Evolutionary conservation across 2,329 filamentous ascomycete genomes (phyloP).

Genomic region (Paraconiothyrium brasiliense): DNA sequence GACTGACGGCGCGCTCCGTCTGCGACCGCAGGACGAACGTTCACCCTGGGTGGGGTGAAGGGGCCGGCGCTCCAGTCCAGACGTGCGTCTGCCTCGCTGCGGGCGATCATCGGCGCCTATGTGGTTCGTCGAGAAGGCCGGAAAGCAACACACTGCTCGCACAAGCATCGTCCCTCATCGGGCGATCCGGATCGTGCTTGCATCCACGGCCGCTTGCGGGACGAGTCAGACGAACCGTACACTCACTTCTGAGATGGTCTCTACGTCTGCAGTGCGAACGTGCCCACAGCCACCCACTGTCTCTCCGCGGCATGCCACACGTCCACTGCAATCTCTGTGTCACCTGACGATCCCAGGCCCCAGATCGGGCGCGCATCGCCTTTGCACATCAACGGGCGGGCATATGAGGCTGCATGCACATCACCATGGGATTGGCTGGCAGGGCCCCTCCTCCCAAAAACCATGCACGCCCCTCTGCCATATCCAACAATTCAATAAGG

Average conservation of each 20-base stretch:
- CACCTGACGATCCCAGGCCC: background rate
- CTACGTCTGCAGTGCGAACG: background rate
- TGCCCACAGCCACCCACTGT: background rate
- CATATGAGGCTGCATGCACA: slow-evolving; percentile 6
- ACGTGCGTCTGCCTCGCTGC: no score
- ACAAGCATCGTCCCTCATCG: background rate
- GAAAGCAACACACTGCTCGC: background rate
- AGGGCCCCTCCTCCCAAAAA: background rate
- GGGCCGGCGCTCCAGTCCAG: no score
- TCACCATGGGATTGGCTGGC: background rate
- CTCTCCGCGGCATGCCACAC: background rate
- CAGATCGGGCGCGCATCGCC: background rate
- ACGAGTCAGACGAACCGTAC: background rate
- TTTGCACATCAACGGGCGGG: slow-evolving; percentile 5
- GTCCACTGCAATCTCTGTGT: background rate
- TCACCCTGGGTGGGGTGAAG: background rate
- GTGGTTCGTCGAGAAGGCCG: background rate
- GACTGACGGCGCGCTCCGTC: slow-evolving; percentile 5
- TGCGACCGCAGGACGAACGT: slow-evolving; percentile 2
- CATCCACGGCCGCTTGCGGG: background rate
- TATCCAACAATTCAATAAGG: slow-evolving; percentile 3
- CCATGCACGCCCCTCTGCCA: background rate
- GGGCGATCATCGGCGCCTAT: background rate
- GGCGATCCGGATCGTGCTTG: background rate
- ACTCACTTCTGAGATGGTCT: background rate